Conservation (phyloP, 257 asterid species). For the Plantago ovata region DNA sequence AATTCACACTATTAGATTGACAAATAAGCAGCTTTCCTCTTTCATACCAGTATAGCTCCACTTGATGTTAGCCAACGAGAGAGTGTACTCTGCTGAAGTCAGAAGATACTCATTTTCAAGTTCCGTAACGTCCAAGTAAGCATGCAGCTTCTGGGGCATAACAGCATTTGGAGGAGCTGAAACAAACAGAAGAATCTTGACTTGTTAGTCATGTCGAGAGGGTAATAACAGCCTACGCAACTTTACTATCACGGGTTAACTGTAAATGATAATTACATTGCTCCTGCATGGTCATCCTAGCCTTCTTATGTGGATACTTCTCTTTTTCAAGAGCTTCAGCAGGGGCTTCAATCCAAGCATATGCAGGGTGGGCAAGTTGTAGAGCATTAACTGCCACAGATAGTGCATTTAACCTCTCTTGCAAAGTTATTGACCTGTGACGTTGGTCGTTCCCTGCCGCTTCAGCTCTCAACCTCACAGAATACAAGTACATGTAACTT, state of each 20-base stretch:
- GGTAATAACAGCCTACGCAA: slow-evolving; percentile 6
- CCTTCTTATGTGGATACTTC: slow-evolving; percentile 72
- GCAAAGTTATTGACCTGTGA: slow-evolving; percentile 54
- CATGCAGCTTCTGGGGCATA: slow-evolving; percentile 46
- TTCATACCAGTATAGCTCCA: slow-evolving; percentile 69
- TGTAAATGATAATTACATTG: slow-evolving; percentile 40
- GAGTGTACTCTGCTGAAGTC: slow-evolving; percentile 68
- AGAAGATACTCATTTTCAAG: slow-evolving; percentile 83
- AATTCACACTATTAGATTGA: neutral
- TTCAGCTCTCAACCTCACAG: slow-evolving; percentile 64
- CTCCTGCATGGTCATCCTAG: slow-evolving; percentile 62
- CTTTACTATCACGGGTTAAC: slow-evolving; percentile 14
- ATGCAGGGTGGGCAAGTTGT: slow-evolving; percentile 86
- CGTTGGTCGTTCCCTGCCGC: slow-evolving; percentile 63
- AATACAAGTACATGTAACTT: slow-evolving; percentile 60
- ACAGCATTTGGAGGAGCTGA: slow-evolving; percentile 58
- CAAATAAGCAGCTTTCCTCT: slow-evolving; percentile 12
- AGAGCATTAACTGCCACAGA: slow-evolving; percentile 90
- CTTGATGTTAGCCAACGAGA: slow-evolving; percentile 59
- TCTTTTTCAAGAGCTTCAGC: slow-evolving; percentile 46
- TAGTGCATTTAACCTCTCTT: slow-evolving; percentile 84
- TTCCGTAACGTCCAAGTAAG: slow-evolving; percentile 67
- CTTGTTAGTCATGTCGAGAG: too few relatives aligned
- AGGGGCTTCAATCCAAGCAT: slow-evolving; percentile 85
- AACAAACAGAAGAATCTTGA: slow-evolving; percentile 11